A percentile compares a stretch with the other conserved stretches of the same genome.
Evolutionary conservation across 495 filamentous ascomycete genomes (phyloP).

Genomic region (Lepidopterella palustris): DNA sequence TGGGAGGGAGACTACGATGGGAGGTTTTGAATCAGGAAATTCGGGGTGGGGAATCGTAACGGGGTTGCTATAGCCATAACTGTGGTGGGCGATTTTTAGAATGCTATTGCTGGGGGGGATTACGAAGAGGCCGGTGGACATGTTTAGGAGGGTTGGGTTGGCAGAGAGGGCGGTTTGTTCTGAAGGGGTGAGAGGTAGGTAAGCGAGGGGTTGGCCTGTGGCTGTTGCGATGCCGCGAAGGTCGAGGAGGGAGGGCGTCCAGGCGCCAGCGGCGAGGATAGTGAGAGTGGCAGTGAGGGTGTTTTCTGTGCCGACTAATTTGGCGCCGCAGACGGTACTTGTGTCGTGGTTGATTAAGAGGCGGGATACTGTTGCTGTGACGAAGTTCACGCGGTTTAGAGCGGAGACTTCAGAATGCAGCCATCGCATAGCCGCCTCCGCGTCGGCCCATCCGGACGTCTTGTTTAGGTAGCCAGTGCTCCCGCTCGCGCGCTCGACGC

Average conservation of each 20-base stretch:
- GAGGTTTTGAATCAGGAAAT: slow-evolving; percentile 10
- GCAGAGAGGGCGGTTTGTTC: slow-evolving; percentile 58
- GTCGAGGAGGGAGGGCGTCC: slow-evolving; percentile 71
- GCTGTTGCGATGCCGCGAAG: slow-evolving; percentile 66
- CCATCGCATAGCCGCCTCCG: slow-evolving; percentile 62
- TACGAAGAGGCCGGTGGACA: slow-evolving; percentile 73
- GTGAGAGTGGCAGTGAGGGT: slow-evolving; percentile 62
- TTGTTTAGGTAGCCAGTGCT: slow-evolving; percentile 75
- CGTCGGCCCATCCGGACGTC: slow-evolving; percentile 78
- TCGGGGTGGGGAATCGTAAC: slow-evolving; percentile 38
- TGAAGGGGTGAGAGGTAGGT: slow-evolving; percentile 60
- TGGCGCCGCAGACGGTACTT: slow-evolving; percentile 45
- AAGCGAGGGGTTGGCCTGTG: slow-evolving; percentile 74
- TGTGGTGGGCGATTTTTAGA: slow-evolving; percentile 78
- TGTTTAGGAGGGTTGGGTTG: slow-evolving; percentile 72
- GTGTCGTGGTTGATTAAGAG: slow-evolving; percentile 43
- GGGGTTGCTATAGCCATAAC: slow-evolving; percentile 75
- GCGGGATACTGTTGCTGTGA: slow-evolving; percentile 53
- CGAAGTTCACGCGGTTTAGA: slow-evolving; percentile 56
- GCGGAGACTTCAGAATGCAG: slow-evolving; percentile 48
- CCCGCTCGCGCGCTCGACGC: slow-evolving; percentile 46
- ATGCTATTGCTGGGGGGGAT: slow-evolving; percentile 66
- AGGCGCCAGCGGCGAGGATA: slow-evolving; percentile 78
- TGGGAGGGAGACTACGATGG: slow-evolving; percentile 45
- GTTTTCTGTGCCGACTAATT: slow-evolving; percentile 44